These are phyloP conservation scores for Agaricus subrufescens DNA, from an alignment of 768 basidiomycete species.

Conservation along the genomic window DNA sequence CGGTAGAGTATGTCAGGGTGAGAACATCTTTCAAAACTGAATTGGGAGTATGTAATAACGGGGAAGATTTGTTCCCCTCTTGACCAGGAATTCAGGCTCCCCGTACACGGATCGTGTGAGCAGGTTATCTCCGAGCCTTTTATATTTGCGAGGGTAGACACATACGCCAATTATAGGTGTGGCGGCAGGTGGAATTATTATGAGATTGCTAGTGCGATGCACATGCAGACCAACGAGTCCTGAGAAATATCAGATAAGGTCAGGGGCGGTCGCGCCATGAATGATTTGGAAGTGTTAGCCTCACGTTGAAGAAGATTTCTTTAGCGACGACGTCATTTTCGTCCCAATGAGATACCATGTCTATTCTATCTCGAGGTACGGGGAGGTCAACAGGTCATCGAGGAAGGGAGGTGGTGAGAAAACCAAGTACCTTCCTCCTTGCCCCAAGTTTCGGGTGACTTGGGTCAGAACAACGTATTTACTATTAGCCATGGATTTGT, in stretches of 20 bases:
- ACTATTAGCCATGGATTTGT: slow-evolving; percentile 30
- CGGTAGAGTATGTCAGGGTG: slow-evolving; percentile 6
- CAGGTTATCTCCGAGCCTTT: slow-evolving; percentile 13
- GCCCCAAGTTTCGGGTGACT: slow-evolving; percentile 78
- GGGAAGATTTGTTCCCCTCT: neutral
- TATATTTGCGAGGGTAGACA: neutral
- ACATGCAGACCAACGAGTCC: slow-evolving; percentile 59
- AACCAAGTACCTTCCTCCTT: slow-evolving; percentile 67
- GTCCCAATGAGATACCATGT: slow-evolving; percentile 86
- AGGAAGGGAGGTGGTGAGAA: slow-evolving; percentile 3
- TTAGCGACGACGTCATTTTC: slow-evolving; percentile 74
- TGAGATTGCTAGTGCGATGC: slow-evolving; percentile 44
- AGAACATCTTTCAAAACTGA: slow-evolving; percentile 1
- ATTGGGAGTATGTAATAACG: neutral
- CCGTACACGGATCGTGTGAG: neutral
- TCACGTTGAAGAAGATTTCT: slow-evolving; percentile 76
- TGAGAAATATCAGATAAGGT: slow-evolving; percentile 24
- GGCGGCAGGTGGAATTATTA: slow-evolving; percentile 4
- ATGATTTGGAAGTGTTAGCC: slow-evolving; percentile 22
- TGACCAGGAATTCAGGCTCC: slow-evolving; percentile 5
- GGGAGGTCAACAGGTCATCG: slow-evolving; percentile 5
- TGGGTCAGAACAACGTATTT: slow-evolving; percentile 87
- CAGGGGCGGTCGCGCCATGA: slow-evolving; percentile 10
- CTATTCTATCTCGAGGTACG: slow-evolving; percentile 46
- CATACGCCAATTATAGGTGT: neutral